Evolutionary conservation across 805 yeast genomes (phyloP).

Genomic region (Candida sakaeoensis): DNA sequence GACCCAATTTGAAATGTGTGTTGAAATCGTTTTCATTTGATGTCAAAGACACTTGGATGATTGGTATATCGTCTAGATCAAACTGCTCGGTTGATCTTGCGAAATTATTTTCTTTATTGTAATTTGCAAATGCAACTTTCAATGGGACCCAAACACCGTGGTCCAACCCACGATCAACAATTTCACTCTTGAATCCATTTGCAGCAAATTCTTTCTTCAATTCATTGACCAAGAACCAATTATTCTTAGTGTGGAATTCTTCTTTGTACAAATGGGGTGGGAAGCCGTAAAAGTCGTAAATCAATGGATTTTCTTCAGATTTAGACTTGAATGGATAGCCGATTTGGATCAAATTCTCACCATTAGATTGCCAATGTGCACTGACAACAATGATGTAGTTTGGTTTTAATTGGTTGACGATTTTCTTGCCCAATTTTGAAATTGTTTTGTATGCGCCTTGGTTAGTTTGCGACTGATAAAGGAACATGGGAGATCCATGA

Average conservation of each 20-base stretch:
- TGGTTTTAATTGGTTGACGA: constrained; percentile 52
- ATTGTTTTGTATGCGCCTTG: constrained; percentile 61
- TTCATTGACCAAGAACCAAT: constrained; percentile 39
- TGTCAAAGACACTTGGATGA: constrained; percentile 50
- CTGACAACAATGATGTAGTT: constrained; percentile 63
- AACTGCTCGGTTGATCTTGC: constrained; percentile 20
- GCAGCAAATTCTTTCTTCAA: constrained; percentile 38
- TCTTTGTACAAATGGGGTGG: constrained; percentile 62
- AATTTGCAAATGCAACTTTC: constrained; percentile 58
- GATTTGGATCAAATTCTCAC: constrained; percentile 43
- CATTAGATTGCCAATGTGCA: constrained; percentile 71
- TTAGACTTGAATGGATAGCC: constrained; percentile 28
- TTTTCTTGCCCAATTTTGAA: constrained; percentile 47
- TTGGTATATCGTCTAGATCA: constrained; percentile 43
- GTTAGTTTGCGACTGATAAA: constrained; percentile 51
- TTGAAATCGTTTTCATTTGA: constrained; percentile 36
- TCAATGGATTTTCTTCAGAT: constrained; percentile 46
- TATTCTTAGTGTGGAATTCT: constrained; percentile 52
- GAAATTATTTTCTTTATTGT: constrained; percentile 24
- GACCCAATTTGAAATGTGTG: constrained; percentile 52
- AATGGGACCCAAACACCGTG: constrained; percentile 85
- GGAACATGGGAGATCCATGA: constrained; percentile 85
- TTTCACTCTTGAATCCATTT: constrained; percentile 41
- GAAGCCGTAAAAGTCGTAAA: constrained; percentile 76
- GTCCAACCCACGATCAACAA: constrained; percentile 65